Evolutionary conservation across 805 yeast species (phyloP).

Genomic region (Teunomyces gatunensis): DNA sequence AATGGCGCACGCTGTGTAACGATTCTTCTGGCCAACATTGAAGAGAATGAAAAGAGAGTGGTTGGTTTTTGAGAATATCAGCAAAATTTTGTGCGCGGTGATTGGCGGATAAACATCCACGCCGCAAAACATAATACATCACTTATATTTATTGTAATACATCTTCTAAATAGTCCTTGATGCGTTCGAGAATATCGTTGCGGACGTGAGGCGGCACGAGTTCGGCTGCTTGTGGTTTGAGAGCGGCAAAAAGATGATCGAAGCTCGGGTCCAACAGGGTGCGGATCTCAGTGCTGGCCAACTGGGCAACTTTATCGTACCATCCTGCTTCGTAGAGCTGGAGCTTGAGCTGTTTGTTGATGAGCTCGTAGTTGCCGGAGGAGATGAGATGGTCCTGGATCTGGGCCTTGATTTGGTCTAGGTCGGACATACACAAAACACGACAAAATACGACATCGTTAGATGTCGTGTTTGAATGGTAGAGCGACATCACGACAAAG

Average conservation of each 20-base stretch:
- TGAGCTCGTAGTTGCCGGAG: conserved; percentile 78
- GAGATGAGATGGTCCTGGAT: conserved; percentile 70
- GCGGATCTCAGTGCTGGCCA: conserved; percentile 52
- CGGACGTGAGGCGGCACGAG: conserved; percentile 69
- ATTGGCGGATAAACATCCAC: neutral
- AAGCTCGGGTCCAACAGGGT: conserved; percentile 43
- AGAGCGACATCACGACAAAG: too few relatives aligned
- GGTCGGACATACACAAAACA: conserved; percentile 20
- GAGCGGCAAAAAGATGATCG: conserved; percentile 45
- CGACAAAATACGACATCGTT: neutral
- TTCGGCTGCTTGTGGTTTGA: conserved; percentile 67
- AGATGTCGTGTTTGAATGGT: neutral
- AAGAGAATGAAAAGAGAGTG: neutral
- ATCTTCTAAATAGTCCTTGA: conserved; percentile 56
- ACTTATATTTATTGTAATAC: conserved; percentile 10
- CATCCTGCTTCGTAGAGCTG: conserved; percentile 78
- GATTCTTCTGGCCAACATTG: neutral
- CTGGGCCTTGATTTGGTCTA: conserved; percentile 50
- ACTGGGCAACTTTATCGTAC: conserved; percentile 68
- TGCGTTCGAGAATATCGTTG: conserved; percentile 54
- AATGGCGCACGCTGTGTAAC: conserved; percentile 7
- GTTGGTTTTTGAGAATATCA: neutral
- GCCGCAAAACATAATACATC: neutral
- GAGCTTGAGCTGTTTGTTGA: conserved; percentile 60
- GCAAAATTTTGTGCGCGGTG: conserved; percentile 4